Percentiles rank a stretch among this genome's conserved stretches.
phyloP scores from a whole-genome alignment of 352 stramenopile species.

The Pythium graminicola region DNA sequence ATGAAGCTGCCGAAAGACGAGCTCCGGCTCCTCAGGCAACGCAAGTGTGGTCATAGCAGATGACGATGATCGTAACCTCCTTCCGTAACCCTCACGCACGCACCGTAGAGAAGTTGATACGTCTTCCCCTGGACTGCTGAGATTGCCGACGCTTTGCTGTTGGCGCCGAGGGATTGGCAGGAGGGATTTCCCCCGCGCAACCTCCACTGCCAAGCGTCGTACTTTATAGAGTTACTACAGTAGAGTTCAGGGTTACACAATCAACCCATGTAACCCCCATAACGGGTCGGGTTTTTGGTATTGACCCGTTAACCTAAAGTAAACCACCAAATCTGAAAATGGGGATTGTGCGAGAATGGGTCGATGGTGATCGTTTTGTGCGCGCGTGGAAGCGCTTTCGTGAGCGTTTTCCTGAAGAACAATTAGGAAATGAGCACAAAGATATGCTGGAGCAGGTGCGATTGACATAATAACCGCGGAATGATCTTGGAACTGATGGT shows the following conservation, averaged over 20 bases:
- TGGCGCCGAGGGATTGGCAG: conserved; percentile 15
- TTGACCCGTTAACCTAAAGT: neutral
- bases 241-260: conserved; percentile 8
- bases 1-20: conserved; percentile 67
- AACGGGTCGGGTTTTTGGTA: neutral
- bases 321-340: no score
- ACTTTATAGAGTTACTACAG: conserved; percentile 1
- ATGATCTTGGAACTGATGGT: no score
- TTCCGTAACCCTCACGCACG: no score
- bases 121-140: no score
- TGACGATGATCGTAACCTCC: neutral
- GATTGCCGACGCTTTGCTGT: no score
- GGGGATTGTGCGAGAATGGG: conserved; percentile 4
- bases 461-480: no score
- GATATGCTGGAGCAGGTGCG: conserved; percentile 21
- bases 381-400: conserved; percentile 45
- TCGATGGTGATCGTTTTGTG: conserved; percentile 58
- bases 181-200: conserved; percentile 13
- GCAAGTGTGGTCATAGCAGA: conserved; percentile 17
- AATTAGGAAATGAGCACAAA: conserved; percentile 12
- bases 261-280: no score
- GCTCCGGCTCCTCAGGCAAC: conserved; percentile 47
- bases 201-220: conserved; percentile 13
- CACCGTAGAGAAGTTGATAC: no score
- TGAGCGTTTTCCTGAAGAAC: conserved; percentile 28